A percentile compares a stretch with the other conserved stretches of the same genome.
Conservation (phyloP, 352 stramenopile species). For the Phytophthora tentaculata region DNA sequence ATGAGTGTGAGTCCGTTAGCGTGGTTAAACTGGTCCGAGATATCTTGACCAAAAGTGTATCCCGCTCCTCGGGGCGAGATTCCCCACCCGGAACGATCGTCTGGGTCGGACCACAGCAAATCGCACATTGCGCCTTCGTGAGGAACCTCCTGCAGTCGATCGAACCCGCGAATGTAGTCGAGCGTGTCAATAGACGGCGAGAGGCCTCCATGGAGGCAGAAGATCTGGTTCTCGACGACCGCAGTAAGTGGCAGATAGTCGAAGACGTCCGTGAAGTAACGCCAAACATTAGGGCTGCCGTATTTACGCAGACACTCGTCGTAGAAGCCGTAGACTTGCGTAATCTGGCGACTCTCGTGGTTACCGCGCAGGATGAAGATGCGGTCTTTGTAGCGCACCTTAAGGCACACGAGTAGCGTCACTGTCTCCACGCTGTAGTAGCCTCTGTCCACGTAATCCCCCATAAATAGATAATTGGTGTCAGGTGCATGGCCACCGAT, state of each 20-base stretch:
- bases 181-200: constrained; percentile 94
- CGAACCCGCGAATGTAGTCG: constrained; percentile 95
- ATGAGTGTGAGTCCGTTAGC: constrained; percentile 98
- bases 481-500: constrained; percentile 90
- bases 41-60: constrained; percentile 99
- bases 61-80: constrained; percentile 97
- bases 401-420: constrained; percentile 84
- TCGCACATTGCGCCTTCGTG: constrained; percentile 97
- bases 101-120: constrained; percentile 98
- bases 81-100: constrained; percentile 99
- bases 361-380: constrained; percentile 87
- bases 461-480: constrained; percentile 82
- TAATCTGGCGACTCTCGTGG: constrained; percentile 86
- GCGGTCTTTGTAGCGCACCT: constrained; percentile 89
- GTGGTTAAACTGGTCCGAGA: constrained; percentile 97
- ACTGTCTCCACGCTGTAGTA: constrained; percentile 90
- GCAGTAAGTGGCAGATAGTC: constrained; percentile 95
- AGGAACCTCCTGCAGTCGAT: constrained; percentile 91
- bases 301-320: constrained; percentile 94
- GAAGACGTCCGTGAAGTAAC: constrained; percentile 96
- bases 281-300: constrained; percentile 99
- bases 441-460: constrained; percentile 89
- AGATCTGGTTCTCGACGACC: constrained; percentile 99
- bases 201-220: constrained; percentile 98
- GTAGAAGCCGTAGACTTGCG: constrained; percentile 87